A percentile compares a stretch with the other conserved stretches of the same genome.
Evolutionary conservation across 352 stramenopile species (phyloP).

Genomic region (Pythium grandisporangium): DNA sequence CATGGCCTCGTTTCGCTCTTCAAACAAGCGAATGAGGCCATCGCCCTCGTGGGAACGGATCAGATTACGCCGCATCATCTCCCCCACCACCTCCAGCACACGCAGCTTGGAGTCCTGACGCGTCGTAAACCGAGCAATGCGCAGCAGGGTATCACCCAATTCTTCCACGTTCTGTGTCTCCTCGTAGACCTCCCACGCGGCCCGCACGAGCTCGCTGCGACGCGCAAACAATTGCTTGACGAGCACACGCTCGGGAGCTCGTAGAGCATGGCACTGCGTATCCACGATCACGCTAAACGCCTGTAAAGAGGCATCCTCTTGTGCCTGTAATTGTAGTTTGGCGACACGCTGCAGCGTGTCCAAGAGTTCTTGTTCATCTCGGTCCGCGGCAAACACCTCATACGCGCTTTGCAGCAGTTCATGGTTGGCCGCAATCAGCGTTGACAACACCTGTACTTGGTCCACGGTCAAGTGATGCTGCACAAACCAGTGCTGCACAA

Average conservation of each 20-base stretch:
- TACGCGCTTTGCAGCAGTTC: slow-evolving; percentile 66
- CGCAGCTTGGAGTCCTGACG: slow-evolving; percentile 31
- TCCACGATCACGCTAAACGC: slow-evolving; percentile 23
- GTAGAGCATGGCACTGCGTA: slow-evolving; percentile 23
- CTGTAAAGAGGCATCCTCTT: slow-evolving; percentile 26
- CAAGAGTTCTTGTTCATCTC: slow-evolving; percentile 51
- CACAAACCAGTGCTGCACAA: slow-evolving; percentile 36
- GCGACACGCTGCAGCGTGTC: slow-evolving; percentile 65
- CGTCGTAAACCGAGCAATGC: slow-evolving; percentile 40
- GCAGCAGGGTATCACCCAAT: slow-evolving; percentile 35
- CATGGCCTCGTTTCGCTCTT: slow-evolving; percentile 62
- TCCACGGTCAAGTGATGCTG: slow-evolving; percentile 18
- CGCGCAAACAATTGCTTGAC: slow-evolving; percentile 41
- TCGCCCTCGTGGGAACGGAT: slow-evolving; percentile 44
- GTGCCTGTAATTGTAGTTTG: slow-evolving; percentile 40
- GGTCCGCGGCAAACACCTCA: slow-evolving; percentile 50
- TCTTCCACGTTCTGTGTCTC: slow-evolving; percentile 31
- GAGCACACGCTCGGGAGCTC: slow-evolving; percentile 17
- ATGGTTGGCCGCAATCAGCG: slow-evolving; percentile 36
- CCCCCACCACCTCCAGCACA: slow-evolving; percentile 51
- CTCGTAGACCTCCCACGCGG: slow-evolving; percentile 42
- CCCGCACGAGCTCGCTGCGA: slow-evolving; percentile 32
- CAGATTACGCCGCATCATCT: slow-evolving; percentile 52
- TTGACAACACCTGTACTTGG: slow-evolving; percentile 26
- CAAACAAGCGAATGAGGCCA: slow-evolving; percentile 52